Conservation (phyloP, 225 moss, liverwort and hornwort species). For the Antitrichia curtipendula region DNA sequence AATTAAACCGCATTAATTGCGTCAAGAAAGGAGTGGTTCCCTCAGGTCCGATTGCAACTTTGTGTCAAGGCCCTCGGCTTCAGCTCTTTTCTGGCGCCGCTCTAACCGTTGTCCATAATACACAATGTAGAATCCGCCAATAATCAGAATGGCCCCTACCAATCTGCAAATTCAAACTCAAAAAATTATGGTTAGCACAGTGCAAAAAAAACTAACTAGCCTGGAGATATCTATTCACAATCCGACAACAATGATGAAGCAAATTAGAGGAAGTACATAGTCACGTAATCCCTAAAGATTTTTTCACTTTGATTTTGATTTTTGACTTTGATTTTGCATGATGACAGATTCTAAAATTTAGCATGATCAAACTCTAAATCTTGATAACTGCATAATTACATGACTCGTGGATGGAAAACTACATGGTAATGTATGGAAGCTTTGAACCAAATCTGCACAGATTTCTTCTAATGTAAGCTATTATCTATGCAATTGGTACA, state of each 20-base stretch:
- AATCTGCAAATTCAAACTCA: background rate
- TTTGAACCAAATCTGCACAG: background rate
- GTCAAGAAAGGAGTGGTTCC: background rate
- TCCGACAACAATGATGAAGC: background rate
- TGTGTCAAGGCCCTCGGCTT: background rate
- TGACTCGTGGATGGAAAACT: background rate
- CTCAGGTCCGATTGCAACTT: background rate
- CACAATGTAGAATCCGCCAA: slow-evolving; percentile 18
- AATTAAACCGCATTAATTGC: background rate
- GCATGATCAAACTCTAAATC: background rate
- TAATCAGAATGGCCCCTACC: background rate
- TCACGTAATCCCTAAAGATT: too few species aligned
- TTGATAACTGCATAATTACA: background rate
- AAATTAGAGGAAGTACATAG: background rate
- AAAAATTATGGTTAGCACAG: background rate
- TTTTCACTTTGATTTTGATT: background rate
- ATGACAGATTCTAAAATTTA: background rate
- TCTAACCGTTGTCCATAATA: slow-evolving; percentile 7
- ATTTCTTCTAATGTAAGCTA: background rate
- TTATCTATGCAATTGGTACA: background rate
- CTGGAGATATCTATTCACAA: background rate
- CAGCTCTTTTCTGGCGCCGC: background rate
- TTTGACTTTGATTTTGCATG: background rate
- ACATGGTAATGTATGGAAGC: background rate
- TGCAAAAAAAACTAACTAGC: background rate